phyloP scores from a whole-genome alignment of 495 filamentous ascomycete species.

The Lasiosphaeria hispida region DNA sequence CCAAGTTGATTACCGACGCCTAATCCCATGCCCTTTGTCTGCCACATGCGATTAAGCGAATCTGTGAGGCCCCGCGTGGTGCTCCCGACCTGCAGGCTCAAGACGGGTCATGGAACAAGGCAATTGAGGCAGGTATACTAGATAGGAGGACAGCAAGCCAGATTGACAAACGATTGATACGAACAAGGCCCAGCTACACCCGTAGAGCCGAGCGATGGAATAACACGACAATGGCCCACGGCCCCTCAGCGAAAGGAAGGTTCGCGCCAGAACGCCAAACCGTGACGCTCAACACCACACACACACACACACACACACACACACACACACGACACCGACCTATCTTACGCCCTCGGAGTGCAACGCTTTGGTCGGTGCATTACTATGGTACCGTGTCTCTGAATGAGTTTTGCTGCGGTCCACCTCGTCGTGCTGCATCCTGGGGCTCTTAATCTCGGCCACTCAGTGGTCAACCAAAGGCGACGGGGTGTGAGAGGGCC shows the following conservation, averaged over 20 bases:
- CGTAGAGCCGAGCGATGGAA: too few relatives aligned
- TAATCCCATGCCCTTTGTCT: too few relatives aligned
- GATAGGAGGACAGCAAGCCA: too few relatives aligned
- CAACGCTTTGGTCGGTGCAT: constrained; percentile 28
- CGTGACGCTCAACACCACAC: constrained; percentile 3
- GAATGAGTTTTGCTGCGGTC: constrained; percentile 28
- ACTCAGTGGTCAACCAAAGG: constrained; percentile 29
- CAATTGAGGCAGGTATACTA: not conserved
- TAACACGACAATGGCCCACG: not conserved
- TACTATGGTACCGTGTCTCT: constrained; percentile 36
- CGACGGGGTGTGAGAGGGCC: constrained; percentile 19
- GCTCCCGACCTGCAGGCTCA: constrained; percentile 14
- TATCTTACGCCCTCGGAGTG: constrained; percentile 19
- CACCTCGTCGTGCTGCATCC: constrained; percentile 26
- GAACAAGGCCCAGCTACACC: too few relatives aligned
- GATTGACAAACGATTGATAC: too few relatives aligned
- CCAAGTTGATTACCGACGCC: too few relatives aligned
- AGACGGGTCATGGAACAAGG: not conserved
- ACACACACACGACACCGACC: constrained; percentile 12
- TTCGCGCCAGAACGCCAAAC: constrained; percentile 17
- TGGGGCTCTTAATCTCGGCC: constrained; percentile 28
- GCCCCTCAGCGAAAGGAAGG: constrained; percentile 8
- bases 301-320: not conserved
- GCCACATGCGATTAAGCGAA: not conserved
- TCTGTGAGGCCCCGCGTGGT: constrained; percentile 11